These are phyloP conservation scores for Aspergillus baeticus DNA, from an alignment of 495 filamentous ascomycete species.

Conservation along the genomic window DNA sequence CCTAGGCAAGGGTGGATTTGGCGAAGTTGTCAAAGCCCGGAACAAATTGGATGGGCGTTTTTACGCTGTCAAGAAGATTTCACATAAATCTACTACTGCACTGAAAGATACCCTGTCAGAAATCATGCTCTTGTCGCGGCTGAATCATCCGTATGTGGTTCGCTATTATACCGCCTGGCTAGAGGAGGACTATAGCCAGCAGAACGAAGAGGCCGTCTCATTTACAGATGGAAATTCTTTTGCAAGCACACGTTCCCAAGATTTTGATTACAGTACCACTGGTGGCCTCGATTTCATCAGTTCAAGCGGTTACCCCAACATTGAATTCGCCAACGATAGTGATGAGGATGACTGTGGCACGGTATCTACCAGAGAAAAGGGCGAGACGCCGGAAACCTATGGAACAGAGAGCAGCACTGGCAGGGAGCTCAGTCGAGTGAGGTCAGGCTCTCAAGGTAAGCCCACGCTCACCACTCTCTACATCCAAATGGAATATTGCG, in stretches of 20 bases:
- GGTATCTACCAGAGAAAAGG: constrained; percentile 25
- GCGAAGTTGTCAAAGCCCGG: constrained; percentile 93
- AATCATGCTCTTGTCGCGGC: constrained; percentile 80
- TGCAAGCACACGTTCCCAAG: constrained; percentile 46
- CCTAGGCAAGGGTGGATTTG: constrained; percentile 91
- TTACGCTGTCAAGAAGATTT: constrained; percentile 97
- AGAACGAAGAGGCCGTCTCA: constrained; percentile 55
- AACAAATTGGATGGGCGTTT: constrained; percentile 90
- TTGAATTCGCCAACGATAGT: constrained; percentile 75
- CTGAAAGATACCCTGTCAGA: constrained; percentile 87
- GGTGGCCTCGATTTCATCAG: constrained; percentile 92
- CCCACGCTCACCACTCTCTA: constrained; percentile 63
- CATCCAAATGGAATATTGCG: constrained; percentile 97
- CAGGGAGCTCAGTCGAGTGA: constrained; percentile 31
- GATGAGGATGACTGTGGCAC: constrained; percentile 55
- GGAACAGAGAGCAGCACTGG: constrained; percentile 27
- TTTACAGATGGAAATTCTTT: constrained; percentile 54
- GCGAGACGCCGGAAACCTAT: constrained; percentile 23
- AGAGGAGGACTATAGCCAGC: constrained; percentile 65
- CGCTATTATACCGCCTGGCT: constrained; percentile 95
- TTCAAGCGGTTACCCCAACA: constrained; percentile 74
- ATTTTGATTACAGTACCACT: constrained; percentile 65
- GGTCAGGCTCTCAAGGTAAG: constrained; percentile 39
- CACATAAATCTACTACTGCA: constrained; percentile 72
- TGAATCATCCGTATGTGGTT: constrained; percentile 96